Conservation (phyloP, 106 monocot species). For the Dendrobium huoshanense region DNA sequence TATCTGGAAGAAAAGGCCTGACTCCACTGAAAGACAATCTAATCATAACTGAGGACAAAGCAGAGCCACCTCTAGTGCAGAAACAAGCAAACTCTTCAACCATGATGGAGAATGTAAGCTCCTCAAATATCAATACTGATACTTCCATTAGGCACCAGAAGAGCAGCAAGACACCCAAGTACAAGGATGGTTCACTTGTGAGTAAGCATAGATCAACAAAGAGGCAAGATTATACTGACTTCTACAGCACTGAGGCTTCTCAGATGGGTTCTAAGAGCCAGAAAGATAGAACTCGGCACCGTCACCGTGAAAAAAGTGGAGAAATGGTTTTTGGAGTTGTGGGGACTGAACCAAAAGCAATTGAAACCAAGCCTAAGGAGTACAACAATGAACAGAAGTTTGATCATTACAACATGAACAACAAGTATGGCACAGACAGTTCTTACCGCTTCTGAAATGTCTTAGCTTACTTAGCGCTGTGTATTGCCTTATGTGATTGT, state of each 20-base stretch:
- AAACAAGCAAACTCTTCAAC: constrained; percentile 46
- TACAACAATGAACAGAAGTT: constrained; percentile 21
- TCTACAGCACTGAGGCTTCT: constrained; percentile 60
- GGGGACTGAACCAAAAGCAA: constrained; percentile 40
- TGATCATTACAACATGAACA: constrained; percentile 71
- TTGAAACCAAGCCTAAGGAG: constrained; percentile 21
- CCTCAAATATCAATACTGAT: constrained; percentile 23
- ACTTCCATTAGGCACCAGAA: constrained; percentile 56
- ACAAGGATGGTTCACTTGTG: constrained; percentile 53
- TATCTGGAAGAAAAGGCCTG: constrained; percentile 27
- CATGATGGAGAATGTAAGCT: constrained; percentile 24
- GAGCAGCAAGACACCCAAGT: constrained; percentile 48
- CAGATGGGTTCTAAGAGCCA: constrained; percentile 44
- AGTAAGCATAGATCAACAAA: constrained; percentile 76
- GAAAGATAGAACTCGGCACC: constrained; percentile 66
- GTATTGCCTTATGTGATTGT: not conserved
- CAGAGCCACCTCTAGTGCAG: constrained; percentile 27
- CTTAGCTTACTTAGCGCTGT: too few species aligned
- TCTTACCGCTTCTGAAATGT: constrained; percentile 32
- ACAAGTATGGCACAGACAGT: constrained; percentile 57
- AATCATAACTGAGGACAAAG: constrained; percentile 66
- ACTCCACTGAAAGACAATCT: constrained; percentile 71
- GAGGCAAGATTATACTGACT: constrained; percentile 72
- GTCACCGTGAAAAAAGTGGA: constrained; percentile 60
- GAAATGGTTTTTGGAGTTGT: constrained; percentile 29